Conservation (phyloP, 176 grass and related monocot species). For the Poa annua region DNA sequence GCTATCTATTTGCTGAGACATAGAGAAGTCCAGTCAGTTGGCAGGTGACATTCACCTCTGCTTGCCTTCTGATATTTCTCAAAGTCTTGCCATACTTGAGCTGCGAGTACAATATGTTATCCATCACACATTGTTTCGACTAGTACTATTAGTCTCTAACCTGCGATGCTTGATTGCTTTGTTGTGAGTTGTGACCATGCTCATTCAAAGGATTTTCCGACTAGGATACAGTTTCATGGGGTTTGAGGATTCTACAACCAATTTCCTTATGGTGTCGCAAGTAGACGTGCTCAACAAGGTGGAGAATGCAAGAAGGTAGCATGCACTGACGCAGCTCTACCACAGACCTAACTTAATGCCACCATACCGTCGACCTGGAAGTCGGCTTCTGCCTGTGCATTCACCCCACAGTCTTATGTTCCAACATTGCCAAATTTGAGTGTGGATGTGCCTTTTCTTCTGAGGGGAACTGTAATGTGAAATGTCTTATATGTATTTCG, state of each 20-base stretch:
- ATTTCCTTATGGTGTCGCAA: neutral
- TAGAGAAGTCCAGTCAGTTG: slow-evolving; percentile 12
- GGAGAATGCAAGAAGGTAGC: neutral
- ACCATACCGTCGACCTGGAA: neutral
- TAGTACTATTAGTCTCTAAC: neutral
- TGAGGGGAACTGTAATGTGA: neutral
- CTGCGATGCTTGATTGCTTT: neutral
- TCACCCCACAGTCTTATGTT: neutral
- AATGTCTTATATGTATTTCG: neutral
- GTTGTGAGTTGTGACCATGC: neutral
- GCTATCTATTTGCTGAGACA: slow-evolving; percentile 72
- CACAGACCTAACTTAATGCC: neutral
- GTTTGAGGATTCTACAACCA: neutral
- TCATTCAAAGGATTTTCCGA: neutral
- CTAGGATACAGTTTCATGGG: neutral
- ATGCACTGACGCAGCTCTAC: neutral
- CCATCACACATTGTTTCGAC: neutral
- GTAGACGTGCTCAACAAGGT: neutral
- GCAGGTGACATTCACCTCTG: slow-evolving; percentile 21
- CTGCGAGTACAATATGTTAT: neutral
- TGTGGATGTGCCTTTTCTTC: neutral
- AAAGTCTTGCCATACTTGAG: neutral
- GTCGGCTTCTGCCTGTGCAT: neutral
- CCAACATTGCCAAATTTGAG: neutral
- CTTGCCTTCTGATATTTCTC: neutral